phyloP scores from a whole-genome alignment of 495 filamentous ascomycete species.

The Aspergillus bridgeri region DNA sequence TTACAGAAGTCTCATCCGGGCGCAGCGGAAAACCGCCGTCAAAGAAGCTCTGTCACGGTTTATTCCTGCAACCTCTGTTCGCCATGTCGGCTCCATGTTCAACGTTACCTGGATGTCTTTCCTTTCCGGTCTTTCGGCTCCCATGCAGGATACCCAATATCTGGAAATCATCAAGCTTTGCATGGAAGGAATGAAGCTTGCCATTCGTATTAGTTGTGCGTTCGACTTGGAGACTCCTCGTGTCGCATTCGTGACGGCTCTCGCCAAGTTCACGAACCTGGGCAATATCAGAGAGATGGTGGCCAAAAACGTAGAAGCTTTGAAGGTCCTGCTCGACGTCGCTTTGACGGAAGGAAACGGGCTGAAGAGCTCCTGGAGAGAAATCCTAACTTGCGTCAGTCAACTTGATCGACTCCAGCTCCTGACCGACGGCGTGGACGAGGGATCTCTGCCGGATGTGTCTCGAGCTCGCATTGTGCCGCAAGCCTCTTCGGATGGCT shows the following conservation, averaged over 20 bases:
- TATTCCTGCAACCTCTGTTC: constrained; percentile 87
- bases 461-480: constrained; percentile 74
- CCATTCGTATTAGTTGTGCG: constrained; percentile 85
- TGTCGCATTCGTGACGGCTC: constrained; percentile 87
- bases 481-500: constrained; percentile 37
- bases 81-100: constrained; percentile 97
- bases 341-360: constrained; percentile 89
- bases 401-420: constrained; percentile 95
- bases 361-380: constrained; percentile 86
- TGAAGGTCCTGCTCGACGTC: constrained; percentile 86
- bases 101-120: constrained; percentile 99
- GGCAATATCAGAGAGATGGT: constrained; percentile 95
- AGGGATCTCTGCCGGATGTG: constrained; percentile 87
- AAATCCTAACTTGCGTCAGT: constrained; percentile 91
- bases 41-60: constrained; percentile 69
- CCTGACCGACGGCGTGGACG: constrained; percentile 91
- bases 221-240: constrained; percentile 90
- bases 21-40: constrained; percentile 72
- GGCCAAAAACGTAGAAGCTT: constrained; percentile 90
- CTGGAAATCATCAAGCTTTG: constrained; percentile 86
- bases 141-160: constrained; percentile 88
- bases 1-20: constrained; percentile 83
- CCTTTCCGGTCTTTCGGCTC: constrained; percentile 85
- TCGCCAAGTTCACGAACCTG: constrained; percentile 91
- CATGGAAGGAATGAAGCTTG: constrained; percentile 91